phyloP scores from a whole-genome alignment of 2,329 filamentous ascomycete species.

The Whalleya microplaca region DNA sequence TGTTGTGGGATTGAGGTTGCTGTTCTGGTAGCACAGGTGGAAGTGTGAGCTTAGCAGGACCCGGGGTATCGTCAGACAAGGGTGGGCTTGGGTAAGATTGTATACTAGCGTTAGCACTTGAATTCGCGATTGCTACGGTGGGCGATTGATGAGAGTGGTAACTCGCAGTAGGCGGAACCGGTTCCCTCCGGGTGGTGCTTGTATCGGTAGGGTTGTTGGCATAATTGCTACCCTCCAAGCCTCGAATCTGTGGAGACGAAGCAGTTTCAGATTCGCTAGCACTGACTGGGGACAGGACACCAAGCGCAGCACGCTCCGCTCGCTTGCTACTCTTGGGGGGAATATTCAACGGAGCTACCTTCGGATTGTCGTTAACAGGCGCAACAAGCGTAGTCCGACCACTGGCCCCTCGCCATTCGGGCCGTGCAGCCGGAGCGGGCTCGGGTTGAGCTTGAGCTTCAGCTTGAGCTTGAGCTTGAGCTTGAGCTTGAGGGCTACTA shows the following conservation, averaged over 20 bases:
- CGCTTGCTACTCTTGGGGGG: conserved; percentile 55
- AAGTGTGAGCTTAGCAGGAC: conserved; percentile 18
- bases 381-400: conserved; percentile 67
- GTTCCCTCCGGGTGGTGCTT: conserved; percentile 4
- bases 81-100: conserved; percentile 45
- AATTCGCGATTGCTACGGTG: conserved; percentile 29
- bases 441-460: no score
- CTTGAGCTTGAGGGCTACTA: no score
- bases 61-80: conserved; percentile 37
- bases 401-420: conserved; percentile 74
- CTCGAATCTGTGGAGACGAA: conserved; percentile 22
- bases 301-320: conserved; percentile 27
- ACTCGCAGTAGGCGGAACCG: conserved; percentile 2
- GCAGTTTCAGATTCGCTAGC: conserved; percentile 42
- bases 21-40: conserved; percentile 7
- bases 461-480: no score
- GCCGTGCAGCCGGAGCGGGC: conserved; percentile 42
- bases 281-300: conserved; percentile 38
- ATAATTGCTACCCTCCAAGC: conserved; percentile 7
- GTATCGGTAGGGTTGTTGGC: conserved; percentile 31
- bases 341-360: conserved; percentile 60
- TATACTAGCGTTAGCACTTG: conserved; percentile 11
- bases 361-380: conserved; percentile 64
- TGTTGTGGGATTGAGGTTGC: conserved; percentile 13
- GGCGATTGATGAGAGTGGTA: conserved; percentile 23